Evolutionary conservation across 1,284 basidiomycete species (phyloP).

Genomic region (Ustilago lituana): DNA sequence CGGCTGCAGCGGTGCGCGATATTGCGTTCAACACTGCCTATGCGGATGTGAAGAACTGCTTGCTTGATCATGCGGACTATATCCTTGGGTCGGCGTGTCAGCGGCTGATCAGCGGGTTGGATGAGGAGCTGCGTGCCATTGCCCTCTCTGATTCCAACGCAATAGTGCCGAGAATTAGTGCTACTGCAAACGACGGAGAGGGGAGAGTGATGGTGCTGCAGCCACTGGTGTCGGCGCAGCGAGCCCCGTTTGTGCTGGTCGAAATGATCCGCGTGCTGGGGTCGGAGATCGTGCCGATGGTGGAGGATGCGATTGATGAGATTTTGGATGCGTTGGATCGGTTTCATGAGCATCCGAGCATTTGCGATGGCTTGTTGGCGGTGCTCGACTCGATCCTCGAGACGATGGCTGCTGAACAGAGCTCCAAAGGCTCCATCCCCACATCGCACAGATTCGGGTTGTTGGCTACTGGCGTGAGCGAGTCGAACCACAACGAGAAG

Average conservation of each 20-base stretch:
- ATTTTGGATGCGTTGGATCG: slow-evolving; percentile 63
- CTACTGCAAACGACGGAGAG: neutral
- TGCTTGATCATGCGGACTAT: slow-evolving; percentile 63
- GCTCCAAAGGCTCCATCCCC: slow-evolving; percentile 1
- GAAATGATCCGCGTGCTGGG: slow-evolving; percentile 63
- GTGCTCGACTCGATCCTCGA: slow-evolving; percentile 59
- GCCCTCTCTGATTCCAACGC: neutral
- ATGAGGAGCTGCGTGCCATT: slow-evolving; percentile 35
- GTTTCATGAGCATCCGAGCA: slow-evolving; percentile 55
- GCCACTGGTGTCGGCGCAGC: slow-evolving; percentile 53
- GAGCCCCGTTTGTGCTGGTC: slow-evolving; percentile 64
- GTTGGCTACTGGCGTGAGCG: neutral
- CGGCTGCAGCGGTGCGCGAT: slow-evolving; percentile 34
- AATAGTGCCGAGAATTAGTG: neutral
- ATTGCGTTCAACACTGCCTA: slow-evolving; percentile 59
- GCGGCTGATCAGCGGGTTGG: slow-evolving; percentile 46
- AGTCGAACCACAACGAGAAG: slow-evolving; percentile 1
- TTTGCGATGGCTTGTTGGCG: slow-evolving; percentile 54
- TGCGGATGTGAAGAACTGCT: slow-evolving; percentile 47
- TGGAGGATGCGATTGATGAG: slow-evolving; percentile 66
- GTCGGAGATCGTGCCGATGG: slow-evolving; percentile 55
- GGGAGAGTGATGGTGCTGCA: slow-evolving; percentile 8
- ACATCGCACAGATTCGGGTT: neutral
- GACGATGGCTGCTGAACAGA: slow-evolving; percentile 43
- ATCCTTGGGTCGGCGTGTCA: slow-evolving; percentile 61